phyloP scores from a whole-genome alignment of 805 yeast species.

The Metschnikowia lochheadii region DNA sequence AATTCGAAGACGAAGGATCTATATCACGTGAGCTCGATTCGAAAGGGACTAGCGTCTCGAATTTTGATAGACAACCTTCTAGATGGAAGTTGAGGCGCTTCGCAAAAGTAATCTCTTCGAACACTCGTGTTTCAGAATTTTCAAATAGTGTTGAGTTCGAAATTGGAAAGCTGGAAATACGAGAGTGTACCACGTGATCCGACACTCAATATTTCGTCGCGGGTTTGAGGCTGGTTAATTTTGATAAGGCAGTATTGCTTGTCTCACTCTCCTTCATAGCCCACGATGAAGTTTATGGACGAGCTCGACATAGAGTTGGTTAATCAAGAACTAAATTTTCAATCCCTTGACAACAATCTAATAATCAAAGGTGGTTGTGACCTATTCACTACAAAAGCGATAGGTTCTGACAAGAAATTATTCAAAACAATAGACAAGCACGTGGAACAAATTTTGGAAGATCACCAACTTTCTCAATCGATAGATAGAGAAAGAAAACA shows the following conservation, averaged over 20 bases:
- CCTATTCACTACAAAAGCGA: slow-evolving; percentile 89
- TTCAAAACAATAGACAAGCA: slow-evolving; percentile 85
- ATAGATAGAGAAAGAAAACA: slow-evolving; percentile 37
- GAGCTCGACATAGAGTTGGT: slow-evolving; percentile 89
- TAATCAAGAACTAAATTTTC: slow-evolving; percentile 64
- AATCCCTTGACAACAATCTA: slow-evolving; percentile 39
- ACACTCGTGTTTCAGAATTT: neutral
- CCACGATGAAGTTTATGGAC: slow-evolving; percentile 67
- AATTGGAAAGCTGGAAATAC: neutral
- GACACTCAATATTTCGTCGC: neutral
- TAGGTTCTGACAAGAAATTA: slow-evolving; percentile 82
- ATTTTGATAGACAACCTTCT: neutral
- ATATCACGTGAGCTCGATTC: neutral
- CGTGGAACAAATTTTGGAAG: slow-evolving; percentile 51
- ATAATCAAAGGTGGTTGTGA: slow-evolving; percentile 84
- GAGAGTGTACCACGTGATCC: slow-evolving; percentile 1
- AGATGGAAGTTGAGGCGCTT: slow-evolving; percentile 3
- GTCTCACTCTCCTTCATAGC: neutral
- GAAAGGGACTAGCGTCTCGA: neutral
- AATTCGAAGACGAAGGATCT: neutral
- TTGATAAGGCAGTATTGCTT: slow-evolving; percentile 5
- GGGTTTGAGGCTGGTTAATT: neutral
- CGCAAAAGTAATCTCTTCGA: slow-evolving; percentile 7
- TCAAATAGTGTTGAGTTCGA: neutral
- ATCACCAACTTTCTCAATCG: slow-evolving; percentile 38